Conservation (phyloP, 2,329 filamentous ascomycete species). For the Clathrospora elynae region DNA sequence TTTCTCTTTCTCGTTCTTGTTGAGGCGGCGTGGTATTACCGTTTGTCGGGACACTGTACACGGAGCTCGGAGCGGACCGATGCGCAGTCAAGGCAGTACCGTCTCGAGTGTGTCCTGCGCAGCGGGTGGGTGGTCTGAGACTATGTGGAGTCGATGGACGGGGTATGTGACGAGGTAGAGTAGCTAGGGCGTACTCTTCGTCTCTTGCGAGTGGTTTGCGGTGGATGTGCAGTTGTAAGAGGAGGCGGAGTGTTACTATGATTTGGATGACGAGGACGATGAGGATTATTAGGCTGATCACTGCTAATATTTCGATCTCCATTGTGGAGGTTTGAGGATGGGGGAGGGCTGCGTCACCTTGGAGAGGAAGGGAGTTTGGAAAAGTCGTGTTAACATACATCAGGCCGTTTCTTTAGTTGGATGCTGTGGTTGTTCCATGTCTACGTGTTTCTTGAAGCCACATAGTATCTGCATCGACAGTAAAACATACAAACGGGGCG, state of each 20-base stretch:
- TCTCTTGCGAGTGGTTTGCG: neutral
- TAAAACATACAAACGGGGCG: too few species aligned
- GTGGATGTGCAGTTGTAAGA: neutral
- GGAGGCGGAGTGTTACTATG: neutral
- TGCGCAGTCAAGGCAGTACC: neutral
- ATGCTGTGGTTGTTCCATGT: too few species aligned
- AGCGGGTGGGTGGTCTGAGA: too few species aligned
- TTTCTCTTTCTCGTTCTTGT: neutral
- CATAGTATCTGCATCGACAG: too few species aligned
- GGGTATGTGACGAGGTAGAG: too few species aligned
- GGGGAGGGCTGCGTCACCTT: too few species aligned
- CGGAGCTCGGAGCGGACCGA: neutral
- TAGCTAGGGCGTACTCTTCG: neutral
- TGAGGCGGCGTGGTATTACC: neutral
- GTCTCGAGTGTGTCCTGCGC: too few species aligned
- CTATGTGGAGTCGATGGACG: neutral
- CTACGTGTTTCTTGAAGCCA: too few species aligned
- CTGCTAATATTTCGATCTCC: constrained; percentile 5
- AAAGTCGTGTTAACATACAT: too few species aligned
- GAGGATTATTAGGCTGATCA: constrained; percentile 4
- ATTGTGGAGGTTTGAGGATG: neutral
- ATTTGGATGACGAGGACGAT: constrained; percentile 5
- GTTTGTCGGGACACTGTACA: neutral
- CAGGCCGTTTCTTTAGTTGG: too few species aligned
- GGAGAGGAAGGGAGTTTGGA: too few species aligned